Percentiles rank a stretch among this genome's conserved stretches.
Evolutionary conservation across 768 basidiomycete genomes (phyloP).

Genomic region (Xerocomus spinulosus): DNA sequence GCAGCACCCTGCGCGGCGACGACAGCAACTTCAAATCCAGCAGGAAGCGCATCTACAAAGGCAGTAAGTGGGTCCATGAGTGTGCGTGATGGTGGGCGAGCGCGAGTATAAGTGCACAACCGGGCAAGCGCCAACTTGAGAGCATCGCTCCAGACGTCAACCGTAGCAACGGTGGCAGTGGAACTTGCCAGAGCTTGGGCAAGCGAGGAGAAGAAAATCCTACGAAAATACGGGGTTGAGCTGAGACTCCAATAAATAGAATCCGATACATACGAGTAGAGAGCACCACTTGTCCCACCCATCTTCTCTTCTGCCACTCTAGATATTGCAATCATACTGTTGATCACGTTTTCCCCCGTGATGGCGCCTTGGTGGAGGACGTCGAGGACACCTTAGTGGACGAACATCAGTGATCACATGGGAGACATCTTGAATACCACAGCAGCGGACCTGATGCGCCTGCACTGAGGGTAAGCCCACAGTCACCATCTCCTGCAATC

Average conservation of each 20-base stretch:
- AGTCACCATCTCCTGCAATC: slow-evolving; percentile 88
- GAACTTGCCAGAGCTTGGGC: slow-evolving; percentile 62
- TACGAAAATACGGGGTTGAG: slow-evolving; percentile 26
- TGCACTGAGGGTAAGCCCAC: slow-evolving; percentile 62
- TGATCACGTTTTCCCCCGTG: slow-evolving; percentile 58
- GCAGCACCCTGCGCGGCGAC: slow-evolving; percentile 61
- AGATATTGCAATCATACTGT: slow-evolving; percentile 62
- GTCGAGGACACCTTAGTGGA: slow-evolving; percentile 50
- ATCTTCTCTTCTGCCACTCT: slow-evolving; percentile 76
- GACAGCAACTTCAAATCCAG: slow-evolving; percentile 49
- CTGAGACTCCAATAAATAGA: neutral
- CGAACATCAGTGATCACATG: neutral
- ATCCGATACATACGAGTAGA: slow-evolving; percentile 72
- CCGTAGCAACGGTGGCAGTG: slow-evolving; percentile 29
- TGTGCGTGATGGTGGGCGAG: slow-evolving; percentile 85
- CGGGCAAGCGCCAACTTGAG: slow-evolving; percentile 53
- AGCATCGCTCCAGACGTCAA: slow-evolving; percentile 56
- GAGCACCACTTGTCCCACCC: slow-evolving; percentile 88
- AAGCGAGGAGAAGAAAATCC: slow-evolving; percentile 88
- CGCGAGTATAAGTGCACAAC: slow-evolving; percentile 81
- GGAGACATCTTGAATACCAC: no score
- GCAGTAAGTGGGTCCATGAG: slow-evolving; percentile 88
- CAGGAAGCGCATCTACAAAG: slow-evolving; percentile 46
- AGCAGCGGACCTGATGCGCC: slow-evolving; percentile 62
- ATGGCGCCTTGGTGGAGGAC: slow-evolving; percentile 53